A percentile compares a stretch with the other conserved stretches of the same genome.
Conservation (phyloP, 176 grass and related monocot species). For the Avena sativa region DNA sequence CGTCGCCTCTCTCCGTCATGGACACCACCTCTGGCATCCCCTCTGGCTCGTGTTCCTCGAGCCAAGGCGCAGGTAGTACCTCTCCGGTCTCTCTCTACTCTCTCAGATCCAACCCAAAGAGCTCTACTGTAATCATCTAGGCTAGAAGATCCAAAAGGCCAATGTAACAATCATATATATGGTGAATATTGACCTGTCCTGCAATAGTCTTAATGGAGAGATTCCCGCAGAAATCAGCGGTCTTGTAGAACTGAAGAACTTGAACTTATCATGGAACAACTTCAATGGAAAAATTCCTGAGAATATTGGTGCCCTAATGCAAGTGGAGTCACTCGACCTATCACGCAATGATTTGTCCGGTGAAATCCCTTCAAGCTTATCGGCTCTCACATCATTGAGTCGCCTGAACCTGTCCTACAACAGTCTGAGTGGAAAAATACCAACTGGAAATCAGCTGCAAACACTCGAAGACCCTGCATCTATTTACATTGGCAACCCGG, state of each 20-base stretch:
- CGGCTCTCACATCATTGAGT: not conserved
- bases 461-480: not conserved
- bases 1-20: too few relatives aligned
- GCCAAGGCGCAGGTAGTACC: too few relatives aligned
- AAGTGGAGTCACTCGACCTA: conserved; percentile 27
- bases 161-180: too few relatives aligned
- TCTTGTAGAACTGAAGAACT: conserved; percentile 17
- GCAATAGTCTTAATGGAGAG: conserved; percentile 24
- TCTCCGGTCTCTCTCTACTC: too few relatives aligned
- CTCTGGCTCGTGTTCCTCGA: too few relatives aligned
- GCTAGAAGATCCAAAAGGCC: too few relatives aligned
- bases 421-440: conserved; percentile 13
- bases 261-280: conserved; percentile 38
- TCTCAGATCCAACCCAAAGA: too few relatives aligned
- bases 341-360: not conserved
- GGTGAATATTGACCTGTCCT: conserved; percentile 44
- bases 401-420: conserved; percentile 37
- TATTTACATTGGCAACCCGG: not conserved
- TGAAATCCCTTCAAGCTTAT: conserved; percentile 25
- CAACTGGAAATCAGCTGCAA: conserved; percentile 22
- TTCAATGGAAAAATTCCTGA: not conserved
- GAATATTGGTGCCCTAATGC: not conserved
- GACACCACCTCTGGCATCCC: too few relatives aligned
- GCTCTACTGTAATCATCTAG: too few relatives aligned
- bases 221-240: conserved; percentile 9